Evolutionary conservation across 495 filamentous ascomycete genomes (phyloP).

Genomic region (Cetradonia linearis): DNA sequence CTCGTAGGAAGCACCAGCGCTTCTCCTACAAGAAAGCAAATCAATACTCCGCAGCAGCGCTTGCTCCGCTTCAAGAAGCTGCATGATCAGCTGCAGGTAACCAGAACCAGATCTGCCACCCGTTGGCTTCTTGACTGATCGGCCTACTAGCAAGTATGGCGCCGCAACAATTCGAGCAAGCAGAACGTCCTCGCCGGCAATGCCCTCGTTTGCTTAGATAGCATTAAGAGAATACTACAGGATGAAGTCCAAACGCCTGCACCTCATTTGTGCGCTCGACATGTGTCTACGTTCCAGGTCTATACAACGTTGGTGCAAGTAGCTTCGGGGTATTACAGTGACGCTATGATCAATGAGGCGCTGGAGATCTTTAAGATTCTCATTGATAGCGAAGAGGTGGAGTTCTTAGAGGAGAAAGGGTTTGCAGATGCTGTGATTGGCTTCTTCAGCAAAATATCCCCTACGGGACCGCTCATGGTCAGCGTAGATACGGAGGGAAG

Average conservation of each 20-base stretch:
- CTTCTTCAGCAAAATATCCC: conserved; percentile 54
- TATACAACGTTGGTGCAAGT: conserved; percentile 82
- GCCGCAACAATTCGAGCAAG: conserved; percentile 44
- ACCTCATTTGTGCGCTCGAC: conserved; percentile 80
- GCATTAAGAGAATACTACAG: conserved; percentile 66
- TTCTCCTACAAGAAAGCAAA: conserved; percentile 45
- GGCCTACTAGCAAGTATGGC: conserved; percentile 63
- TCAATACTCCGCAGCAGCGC: conserved; percentile 72
- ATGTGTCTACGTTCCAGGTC: conserved; percentile 71
- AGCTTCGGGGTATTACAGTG: conserved; percentile 65
- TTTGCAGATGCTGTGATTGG: conserved; percentile 80
- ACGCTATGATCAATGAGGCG: conserved; percentile 69
- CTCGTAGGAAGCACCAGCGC: conserved; percentile 73
- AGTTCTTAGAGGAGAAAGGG: conserved; percentile 70
- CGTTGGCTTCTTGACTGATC: conserved; percentile 10
- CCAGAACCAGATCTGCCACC: conserved; percentile 10
- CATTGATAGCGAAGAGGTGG: conserved; percentile 91
- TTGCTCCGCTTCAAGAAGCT: conserved; percentile 81
- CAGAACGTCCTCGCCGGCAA: conserved; percentile 41
- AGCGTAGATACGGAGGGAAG: conserved; percentile 65
- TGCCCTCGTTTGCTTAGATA: conserved; percentile 48
- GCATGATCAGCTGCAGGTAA: conserved; percentile 73
- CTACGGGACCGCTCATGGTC: conserved; percentile 49
- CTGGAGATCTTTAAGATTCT: conserved; percentile 77
- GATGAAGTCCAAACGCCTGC: conserved; percentile 81